These are phyloP conservation scores for Prunus kanzakura DNA, from an alignment of 306 rosid genomes.

Conservation along the genomic window DNA sequence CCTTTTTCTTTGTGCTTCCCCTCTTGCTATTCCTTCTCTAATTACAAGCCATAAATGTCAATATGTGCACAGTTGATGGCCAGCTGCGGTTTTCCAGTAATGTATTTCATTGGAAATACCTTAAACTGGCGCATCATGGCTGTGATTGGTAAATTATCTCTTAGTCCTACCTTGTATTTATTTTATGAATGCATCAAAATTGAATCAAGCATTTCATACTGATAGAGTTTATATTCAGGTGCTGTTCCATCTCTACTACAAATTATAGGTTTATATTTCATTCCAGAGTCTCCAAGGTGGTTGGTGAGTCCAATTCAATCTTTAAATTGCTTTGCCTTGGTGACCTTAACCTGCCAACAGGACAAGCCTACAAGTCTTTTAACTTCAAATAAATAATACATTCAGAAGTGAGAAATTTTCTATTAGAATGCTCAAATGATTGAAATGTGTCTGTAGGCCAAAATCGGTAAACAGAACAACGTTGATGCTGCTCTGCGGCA, in stretches of 20 bases:
- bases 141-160: conserved; percentile 24
- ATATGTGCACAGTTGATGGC: conserved; percentile 9
- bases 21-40: background rate
- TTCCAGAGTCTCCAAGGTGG: conserved; percentile 96
- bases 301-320: conserved; percentile 48
- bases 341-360: background rate
- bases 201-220: background rate
- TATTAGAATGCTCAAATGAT: background rate
- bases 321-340: background rate
- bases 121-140: conserved; percentile 46
- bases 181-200: conserved; percentile 11
- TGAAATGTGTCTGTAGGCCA: conserved; percentile 28
- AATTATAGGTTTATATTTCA: conserved; percentile 59
- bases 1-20: background rate
- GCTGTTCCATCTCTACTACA: conserved; percentile 57
- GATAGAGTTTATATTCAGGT: conserved; percentile 32
- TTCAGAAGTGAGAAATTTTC: background rate
- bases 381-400: background rate
- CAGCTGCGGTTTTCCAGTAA: conserved; percentile 22
- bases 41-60: background rate
- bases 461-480: conserved; percentile 20
- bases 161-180: background rate
- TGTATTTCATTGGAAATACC: conserved; percentile 28
- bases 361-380: background rate
- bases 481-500: conserved; percentile 29